Conservation (phyloP, 768 basidiomycete genomes). For the Mycena galericulata region DNA sequence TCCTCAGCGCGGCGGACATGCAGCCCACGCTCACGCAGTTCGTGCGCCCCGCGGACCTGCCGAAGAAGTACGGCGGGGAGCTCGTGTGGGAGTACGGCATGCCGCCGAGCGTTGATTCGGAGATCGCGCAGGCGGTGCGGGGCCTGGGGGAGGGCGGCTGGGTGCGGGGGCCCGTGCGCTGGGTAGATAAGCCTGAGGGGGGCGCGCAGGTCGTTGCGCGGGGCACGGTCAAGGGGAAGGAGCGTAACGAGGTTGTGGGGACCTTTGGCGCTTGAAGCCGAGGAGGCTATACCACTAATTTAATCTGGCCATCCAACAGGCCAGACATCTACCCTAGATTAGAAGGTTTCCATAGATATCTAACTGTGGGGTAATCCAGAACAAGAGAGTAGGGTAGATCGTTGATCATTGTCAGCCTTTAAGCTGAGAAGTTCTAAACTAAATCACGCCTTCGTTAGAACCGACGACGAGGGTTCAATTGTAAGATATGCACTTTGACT, state of each 20-base stretch:
- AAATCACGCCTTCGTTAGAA: no score
- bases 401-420: no score
- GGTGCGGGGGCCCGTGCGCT: conserved; percentile 40
- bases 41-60: conserved; percentile 60
- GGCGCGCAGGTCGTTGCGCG: conserved; percentile 27
- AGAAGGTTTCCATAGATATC: no score
- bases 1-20: conserved; percentile 56
- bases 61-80: conserved; percentile 65
- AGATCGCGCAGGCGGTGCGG: conserved; percentile 45
- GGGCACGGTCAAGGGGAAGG: conserved; percentile 22
- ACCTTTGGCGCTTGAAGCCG: no score
- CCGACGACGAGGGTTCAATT: no score
- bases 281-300: no score
- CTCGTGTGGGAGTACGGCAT: conserved; percentile 67
- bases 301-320: no score
- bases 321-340: no score
- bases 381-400: no score
- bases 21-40: conserved; percentile 52
- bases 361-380: no score
- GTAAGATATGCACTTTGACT: no score
- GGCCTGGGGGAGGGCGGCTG: conserved; percentile 52
- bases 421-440: no score
- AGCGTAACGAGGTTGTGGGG: conserved; percentile 29
- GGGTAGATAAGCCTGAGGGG: conserved; percentile 15
- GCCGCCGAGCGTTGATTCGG: conserved; percentile 58